Conservation (phyloP, 2,329 filamentous ascomycete genomes). For the Nigrograna mackinnonii region DNA sequence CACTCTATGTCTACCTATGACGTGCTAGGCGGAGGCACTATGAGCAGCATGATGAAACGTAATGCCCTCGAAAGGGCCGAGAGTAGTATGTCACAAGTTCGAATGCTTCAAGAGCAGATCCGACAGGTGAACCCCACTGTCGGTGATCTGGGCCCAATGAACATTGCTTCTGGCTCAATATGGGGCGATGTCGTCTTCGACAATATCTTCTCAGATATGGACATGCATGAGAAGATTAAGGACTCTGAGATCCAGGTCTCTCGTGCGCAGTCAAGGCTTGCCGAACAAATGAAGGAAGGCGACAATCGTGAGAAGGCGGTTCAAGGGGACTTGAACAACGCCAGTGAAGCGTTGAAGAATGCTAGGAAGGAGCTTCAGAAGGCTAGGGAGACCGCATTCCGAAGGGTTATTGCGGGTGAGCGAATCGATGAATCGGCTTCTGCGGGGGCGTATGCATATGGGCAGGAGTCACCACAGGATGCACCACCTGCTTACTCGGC, state of each 20-base stretch:
- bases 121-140: constrained; percentile 45
- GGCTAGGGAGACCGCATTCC: constrained; percentile 50
- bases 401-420: constrained; percentile 26
- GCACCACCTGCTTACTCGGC: constrained; percentile 7
- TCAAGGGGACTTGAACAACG: constrained; percentile 27
- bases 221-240: constrained; percentile 58
- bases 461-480: neutral
- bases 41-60: constrained; percentile 58
- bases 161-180: constrained; percentile 51
- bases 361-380: constrained; percentile 47
- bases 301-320: constrained; percentile 31
- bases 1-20: constrained; percentile 42
- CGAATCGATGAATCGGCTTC: neutral
- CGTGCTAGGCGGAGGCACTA: constrained; percentile 54
- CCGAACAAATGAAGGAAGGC: constrained; percentile 37
- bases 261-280: constrained; percentile 20
- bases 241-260: constrained; percentile 40
- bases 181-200: constrained; percentile 60
- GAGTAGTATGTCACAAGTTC: constrained; percentile 45
- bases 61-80: constrained; percentile 55
- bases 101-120: constrained; percentile 43
- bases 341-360: constrained; percentile 30
- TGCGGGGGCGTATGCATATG: no score
- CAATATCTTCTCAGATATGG: constrained; percentile 58
- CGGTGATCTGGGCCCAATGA: constrained; percentile 41